Evolutionary conservation across 805 yeast genomes (phyloP).

Genomic region (Candida vaughaniae): DNA sequence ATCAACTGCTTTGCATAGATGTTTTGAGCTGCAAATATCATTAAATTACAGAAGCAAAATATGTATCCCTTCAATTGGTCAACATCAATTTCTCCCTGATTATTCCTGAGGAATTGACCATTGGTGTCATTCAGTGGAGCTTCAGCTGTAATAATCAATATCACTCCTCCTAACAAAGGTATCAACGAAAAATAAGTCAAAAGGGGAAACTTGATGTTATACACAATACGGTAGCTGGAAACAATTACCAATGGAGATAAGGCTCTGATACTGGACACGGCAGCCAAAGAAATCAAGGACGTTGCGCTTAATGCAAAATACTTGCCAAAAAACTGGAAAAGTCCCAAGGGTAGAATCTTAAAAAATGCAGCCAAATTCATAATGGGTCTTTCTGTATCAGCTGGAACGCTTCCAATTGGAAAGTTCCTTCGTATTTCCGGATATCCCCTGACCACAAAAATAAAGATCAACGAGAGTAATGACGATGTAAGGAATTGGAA

Average conservation of each 20-base stretch:
- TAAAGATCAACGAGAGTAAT: conserved; percentile 37
- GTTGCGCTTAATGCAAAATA: conserved; percentile 63
- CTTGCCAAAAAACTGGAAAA: conserved; percentile 66
- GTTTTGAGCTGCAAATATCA: conserved; percentile 81
- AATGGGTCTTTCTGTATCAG: conserved; percentile 20
- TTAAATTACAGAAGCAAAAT: conserved; percentile 65
- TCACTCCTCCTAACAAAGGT: conserved; percentile 54
- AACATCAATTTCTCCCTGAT: conserved; percentile 15
- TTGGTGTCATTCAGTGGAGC: conserved; percentile 12
- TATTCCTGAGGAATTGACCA: background rate
- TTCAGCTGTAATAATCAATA: conserved; percentile 44
- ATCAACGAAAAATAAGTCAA: conserved; percentile 51
- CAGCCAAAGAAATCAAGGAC: conserved; percentile 62
- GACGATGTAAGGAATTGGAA: conserved; percentile 59
- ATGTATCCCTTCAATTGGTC: conserved; percentile 58
- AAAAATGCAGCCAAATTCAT: conserved; percentile 34
- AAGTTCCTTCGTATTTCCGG: conserved; percentile 36
- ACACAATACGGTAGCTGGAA: conserved; percentile 50
- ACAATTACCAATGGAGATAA: conserved; percentile 64
- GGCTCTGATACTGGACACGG: conserved; percentile 70
- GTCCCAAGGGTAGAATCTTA: conserved; percentile 58
- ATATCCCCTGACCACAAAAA: conserved; percentile 29
- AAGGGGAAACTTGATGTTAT: conserved; percentile 49
- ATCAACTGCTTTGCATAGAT: conserved; percentile 82
- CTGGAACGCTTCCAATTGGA: conserved; percentile 58